Evolutionary conservation across 2,329 filamentous ascomycete species (phyloP), one percentile per base, ranked within the genome.

Genomic region (Emmonsiellopsis sp.): DNA sequence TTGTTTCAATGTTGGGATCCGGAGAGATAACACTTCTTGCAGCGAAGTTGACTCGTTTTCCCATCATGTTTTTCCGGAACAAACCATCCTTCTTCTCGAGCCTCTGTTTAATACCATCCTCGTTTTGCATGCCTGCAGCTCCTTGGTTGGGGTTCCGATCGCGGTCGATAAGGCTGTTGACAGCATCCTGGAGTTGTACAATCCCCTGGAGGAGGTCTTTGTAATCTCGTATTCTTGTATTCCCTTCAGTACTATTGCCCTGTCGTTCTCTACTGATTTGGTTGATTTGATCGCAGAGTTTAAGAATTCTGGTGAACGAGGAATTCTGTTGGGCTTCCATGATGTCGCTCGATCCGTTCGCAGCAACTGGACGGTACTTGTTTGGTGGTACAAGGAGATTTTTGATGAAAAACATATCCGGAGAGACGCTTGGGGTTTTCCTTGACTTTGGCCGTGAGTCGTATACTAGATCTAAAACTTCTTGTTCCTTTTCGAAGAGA

Each of bases 51-150:
- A 98, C 93, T 76, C 93, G 90, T 78, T 98, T 98, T 57, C 93
- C 93, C 93, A 98, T 98, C 93, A 98, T 97, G 72, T 98, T 96
- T 77, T 95, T 97, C 63, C 93, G 81, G 77, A 98, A 98, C 32
- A 98, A 79, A 59, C 93, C 93, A 67, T 98, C 94, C 73, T 98
- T 98, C 78, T 98, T 98, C 73, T 98, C 93, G 31, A 98, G 79
- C 66, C 91, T 87, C 67, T 98, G 93, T 73, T 98, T 98, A 73
- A 98, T 95, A 62, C 94, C 93, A 58, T 95, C 91, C 57, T 94
- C 88, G 51, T 89, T 86, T 53, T 84, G 80, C 63, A 86, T 85
- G 11, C 84, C 88, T 31, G 89, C 88, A 15, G 83, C 78, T 50
- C 89, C 89, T 59, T 87, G 84, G 3, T 89, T 78, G 2, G 90